Evolutionary conservation across 1,284 basidiomycete species (phyloP).

Genomic region (Agaricales sp.): DNA sequence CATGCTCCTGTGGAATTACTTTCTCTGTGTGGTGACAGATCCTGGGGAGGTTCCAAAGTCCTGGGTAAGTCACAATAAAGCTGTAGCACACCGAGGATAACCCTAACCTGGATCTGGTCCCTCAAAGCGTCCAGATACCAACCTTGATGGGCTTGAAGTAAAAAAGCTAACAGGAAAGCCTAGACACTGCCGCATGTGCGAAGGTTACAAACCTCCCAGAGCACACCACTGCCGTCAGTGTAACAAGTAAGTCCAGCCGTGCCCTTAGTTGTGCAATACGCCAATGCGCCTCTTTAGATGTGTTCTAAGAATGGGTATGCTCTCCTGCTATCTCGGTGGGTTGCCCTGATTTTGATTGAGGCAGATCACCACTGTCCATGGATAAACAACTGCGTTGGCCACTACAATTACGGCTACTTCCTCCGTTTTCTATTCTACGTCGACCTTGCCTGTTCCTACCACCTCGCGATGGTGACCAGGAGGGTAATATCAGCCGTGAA

Average conservation of each 20-base stretch:
- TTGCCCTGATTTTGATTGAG: conserved; percentile 1
- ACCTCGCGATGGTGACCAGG: conserved; percentile 66
- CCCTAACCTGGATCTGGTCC: too few relatives aligned
- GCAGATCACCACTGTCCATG: conserved; percentile 88
- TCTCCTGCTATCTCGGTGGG: neutral
- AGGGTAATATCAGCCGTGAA: conserved; percentile 46
- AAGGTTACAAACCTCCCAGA: conserved; percentile 62
- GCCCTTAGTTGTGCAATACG: neutral
- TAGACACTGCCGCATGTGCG: conserved; percentile 76
- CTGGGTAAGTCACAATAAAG: conserved; percentile 50
- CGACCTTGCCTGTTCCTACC: conserved; percentile 79
- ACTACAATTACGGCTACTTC: conserved; percentile 86
- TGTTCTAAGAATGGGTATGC: conserved; percentile 71
- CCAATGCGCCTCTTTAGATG: conserved; percentile 35
- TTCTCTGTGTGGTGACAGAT: conserved; percentile 67
- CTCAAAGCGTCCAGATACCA: conserved; percentile 63
- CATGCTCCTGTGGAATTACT: conserved; percentile 83
- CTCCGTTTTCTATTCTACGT: conserved; percentile 90
- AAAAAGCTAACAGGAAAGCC: conserved; percentile 76
- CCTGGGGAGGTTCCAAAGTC: conserved; percentile 74
- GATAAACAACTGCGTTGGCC: conserved; percentile 87
- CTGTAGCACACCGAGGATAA: too few relatives aligned
- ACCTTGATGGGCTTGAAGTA: conserved; percentile 70
- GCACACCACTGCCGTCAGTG: conserved; percentile 89
- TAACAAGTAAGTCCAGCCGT: conserved; percentile 49